Evolutionary conservation across 2,329 filamentous ascomycete species (phyloP), one percentile per base, ranked within the genome.

Genomic region (Salinomyces thailandicus): DNA sequence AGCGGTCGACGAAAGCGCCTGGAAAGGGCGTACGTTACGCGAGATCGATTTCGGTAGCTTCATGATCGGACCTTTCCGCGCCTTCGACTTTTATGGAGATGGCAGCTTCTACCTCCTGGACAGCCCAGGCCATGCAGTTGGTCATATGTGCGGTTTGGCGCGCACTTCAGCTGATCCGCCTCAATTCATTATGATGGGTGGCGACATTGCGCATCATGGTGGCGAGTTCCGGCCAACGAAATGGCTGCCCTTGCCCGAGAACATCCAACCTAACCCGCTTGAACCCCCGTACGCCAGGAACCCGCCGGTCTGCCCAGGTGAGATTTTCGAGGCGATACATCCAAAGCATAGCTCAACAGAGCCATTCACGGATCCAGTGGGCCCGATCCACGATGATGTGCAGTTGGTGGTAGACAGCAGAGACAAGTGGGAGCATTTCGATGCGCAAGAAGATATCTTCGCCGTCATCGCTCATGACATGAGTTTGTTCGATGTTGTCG

Each of bases 61-160:
- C 31, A 43, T 34, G 14, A 61, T 69, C n/a, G 67, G 64, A 3
- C 45, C 54, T 5, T 69, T 68, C 46, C 42, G 54, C 11, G 67
- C 67, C 3, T 48, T 58, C 18, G 72, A 76, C 48, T 74, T 64
- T 47, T 75, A 73, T 38, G 63, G 64, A 2, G 72, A 76, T 46
- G 71, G 71, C 0, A 65, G 59, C 14, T 69, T 76, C 43, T 74
- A 72, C 48, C 58, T 75, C 4, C 56, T 75, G 18, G 56, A 70
- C 44, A 61, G 63, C 2, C 69, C 70, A 0, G 72, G 73, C 1
- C 70, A 74, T 46, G 61, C 67, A 0, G 51, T 67, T 3, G 68
- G 67, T 1, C 69, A 72, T 45, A 52, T 71, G 14, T 63, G 61
- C 38, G 70, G 55, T 3, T 55, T 74, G 0, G 69, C 66, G 0